These are phyloP conservation scores for Cercospora zeae-maydis DNA, from an alignment of 2,329 filamentous ascomycete genomes.

Conservation along the genomic window DNA sequence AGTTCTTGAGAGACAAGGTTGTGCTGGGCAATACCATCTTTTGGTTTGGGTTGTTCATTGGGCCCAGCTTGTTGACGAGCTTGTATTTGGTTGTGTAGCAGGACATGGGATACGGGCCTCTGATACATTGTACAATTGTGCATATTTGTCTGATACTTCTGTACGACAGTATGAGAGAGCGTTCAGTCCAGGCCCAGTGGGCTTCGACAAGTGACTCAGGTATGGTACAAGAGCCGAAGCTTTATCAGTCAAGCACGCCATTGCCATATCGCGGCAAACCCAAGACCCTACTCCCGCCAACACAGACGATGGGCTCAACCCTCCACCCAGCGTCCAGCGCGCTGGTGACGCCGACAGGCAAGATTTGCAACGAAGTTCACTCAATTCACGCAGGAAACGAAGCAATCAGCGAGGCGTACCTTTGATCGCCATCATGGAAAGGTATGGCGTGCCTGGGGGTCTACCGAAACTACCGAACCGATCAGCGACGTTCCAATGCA, in stretches of 20 bases:
- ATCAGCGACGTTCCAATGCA: background rate
- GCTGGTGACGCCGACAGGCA: conserved; percentile 3
- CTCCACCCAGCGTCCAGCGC: background rate
- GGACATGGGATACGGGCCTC: background rate
- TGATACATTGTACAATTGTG: background rate
- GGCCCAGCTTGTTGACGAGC: conserved; percentile 61
- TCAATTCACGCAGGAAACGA: background rate
- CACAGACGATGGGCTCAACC: background rate
- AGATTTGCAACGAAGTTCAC: background rate
- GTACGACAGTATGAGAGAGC: background rate
- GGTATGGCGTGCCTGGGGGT: background rate
- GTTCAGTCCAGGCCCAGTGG: background rate
- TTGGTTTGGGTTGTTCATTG: conserved; percentile 75
- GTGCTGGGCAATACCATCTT: conserved; percentile 71
- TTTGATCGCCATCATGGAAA: background rate
- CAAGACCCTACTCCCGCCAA: background rate
- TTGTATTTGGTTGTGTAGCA: conserved; percentile 45
- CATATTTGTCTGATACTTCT: background rate
- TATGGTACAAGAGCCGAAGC: background rate
- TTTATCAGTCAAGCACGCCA: background rate
- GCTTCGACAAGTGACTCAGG: background rate
- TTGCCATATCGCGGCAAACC: background rate
- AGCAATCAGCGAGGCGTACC: background rate
- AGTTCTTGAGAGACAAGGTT: conserved; percentile 59
- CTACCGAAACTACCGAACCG: background rate